These are phyloP conservation scores for Podila epigama DNA, from an alignment of 192 early-diverging fungal species.

Conservation along the genomic window DNA sequence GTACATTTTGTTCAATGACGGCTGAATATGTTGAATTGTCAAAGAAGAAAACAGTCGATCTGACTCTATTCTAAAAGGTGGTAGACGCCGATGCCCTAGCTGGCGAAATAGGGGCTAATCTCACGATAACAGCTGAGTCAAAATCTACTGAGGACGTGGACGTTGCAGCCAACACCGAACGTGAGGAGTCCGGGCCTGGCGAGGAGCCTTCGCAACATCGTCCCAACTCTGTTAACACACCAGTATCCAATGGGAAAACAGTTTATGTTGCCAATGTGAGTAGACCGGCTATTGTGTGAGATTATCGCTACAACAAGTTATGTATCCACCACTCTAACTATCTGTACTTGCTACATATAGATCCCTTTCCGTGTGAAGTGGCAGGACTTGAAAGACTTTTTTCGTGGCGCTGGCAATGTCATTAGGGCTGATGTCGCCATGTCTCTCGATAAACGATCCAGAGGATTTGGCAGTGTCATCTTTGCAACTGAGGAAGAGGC, in stretches of 20 bases:
- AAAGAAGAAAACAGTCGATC: too few species aligned
- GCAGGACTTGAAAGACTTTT: constrained; percentile 77
- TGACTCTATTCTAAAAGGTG: too few species aligned
- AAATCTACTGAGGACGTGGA: not conserved
- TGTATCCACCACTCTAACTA: not conserved
- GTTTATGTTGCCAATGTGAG: constrained; percentile 78
- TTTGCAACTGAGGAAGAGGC: constrained; percentile 75
- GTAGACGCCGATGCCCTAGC: too few species aligned
- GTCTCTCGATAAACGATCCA: constrained; percentile 65
- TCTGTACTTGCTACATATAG: constrained; percentile 54
- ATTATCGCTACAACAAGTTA: not conserved
- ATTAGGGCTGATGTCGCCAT: constrained; percentile 70
- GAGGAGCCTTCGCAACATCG: not conserved
- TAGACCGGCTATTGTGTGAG: not conserved
- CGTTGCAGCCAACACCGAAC: not conserved
- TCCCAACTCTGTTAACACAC: not conserved
- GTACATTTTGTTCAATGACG: not conserved
- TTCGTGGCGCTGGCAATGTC: constrained; percentile 74
- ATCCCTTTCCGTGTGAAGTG: constrained; percentile 76
- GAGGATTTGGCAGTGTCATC: constrained; percentile 76
- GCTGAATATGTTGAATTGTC: not conserved
- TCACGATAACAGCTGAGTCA: too few species aligned
- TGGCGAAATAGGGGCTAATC: too few species aligned
- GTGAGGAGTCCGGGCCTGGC: not conserved
- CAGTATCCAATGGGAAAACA: constrained; percentile 29